Percentiles rank a stretch among this genome's conserved stretches.
These are phyloP conservation scores for Mariannaea elegans DNA, from an alignment of 2,329 filamentous ascomycete genomes.

Conservation along the genomic window DNA sequence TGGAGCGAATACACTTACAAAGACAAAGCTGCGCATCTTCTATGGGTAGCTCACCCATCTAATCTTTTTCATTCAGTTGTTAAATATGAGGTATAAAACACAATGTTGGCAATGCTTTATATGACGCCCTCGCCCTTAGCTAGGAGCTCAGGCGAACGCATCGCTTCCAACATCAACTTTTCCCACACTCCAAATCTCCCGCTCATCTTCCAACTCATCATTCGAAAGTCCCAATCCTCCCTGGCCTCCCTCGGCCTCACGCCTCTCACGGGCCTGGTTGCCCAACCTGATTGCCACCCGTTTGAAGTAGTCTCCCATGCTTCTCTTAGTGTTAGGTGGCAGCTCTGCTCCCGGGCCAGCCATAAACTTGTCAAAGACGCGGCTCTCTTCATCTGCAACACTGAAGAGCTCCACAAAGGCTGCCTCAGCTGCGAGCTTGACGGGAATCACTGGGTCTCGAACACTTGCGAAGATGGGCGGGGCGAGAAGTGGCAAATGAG, in stretches of 20 bases:
- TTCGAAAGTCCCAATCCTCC: conserved; percentile 86
- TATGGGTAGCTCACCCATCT: too few species aligned
- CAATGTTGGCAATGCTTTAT: neutral
- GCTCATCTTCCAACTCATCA: conserved; percentile 94
- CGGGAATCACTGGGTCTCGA: conserved; percentile 89
- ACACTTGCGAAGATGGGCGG: conserved; percentile 89
- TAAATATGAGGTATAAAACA: neutral
- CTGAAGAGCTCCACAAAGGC: conserved; percentile 92
- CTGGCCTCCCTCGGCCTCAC: conserved; percentile 88
- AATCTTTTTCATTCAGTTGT: neutral
- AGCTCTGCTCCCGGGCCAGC: conserved; percentile 72
- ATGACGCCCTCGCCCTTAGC: neutral
- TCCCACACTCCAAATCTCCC: conserved; percentile 94
- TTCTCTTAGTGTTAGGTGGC: conserved; percentile 78
- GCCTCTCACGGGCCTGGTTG: conserved; percentile 86
- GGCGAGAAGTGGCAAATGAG: conserved; percentile 82
- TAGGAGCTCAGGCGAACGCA: conserved; percentile 28
- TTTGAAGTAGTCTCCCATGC: conserved; percentile 98
- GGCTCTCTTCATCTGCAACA: conserved; percentile 85
- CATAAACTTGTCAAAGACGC: conserved; percentile 92
- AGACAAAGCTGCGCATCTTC: neutral
- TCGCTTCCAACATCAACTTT: conserved; percentile 70
- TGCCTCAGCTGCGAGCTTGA: conserved; percentile 94
- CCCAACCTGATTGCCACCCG: conserved; percentile 85
- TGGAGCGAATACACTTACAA: too few species aligned